phyloP scores from a whole-genome alignment of 2,329 filamentous ascomycete genomes.

The Capronia epimyces region DNA sequence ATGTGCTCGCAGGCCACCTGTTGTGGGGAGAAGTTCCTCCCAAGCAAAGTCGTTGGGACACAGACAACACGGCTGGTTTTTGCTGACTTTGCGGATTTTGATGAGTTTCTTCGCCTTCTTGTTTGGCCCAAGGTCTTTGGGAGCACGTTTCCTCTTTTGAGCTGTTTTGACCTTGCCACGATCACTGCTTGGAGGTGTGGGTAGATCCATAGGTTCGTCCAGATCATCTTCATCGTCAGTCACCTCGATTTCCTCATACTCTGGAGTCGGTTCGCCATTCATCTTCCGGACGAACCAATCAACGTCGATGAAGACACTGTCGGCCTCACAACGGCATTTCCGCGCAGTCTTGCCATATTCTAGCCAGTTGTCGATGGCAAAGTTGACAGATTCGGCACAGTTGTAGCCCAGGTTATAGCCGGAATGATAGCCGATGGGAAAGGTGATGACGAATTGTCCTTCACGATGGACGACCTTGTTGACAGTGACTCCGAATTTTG shows the following conservation, averaged over 20 bases:
- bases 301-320: constrained; percentile 98
- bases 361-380: constrained; percentile 90
- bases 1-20: constrained; percentile 82
- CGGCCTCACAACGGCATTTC: constrained; percentile 92
- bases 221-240: constrained; percentile 62
- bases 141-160: constrained; percentile 64
- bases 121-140: constrained; percentile 35
- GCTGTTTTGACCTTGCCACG: constrained; percentile 54
- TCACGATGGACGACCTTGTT: constrained; percentile 94
- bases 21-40: constrained; percentile 76
- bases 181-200: constrained; percentile 71
- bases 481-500: constrained; percentile 89
- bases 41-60: constrained; percentile 86
- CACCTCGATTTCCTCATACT: constrained; percentile 43
- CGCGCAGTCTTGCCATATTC: constrained; percentile 93
- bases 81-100: constrained; percentile 61
- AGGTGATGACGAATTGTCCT: constrained; percentile 96
- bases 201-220: constrained; percentile 62
- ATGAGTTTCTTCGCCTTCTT: constrained; percentile 69
- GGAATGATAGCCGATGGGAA: constrained; percentile 96
- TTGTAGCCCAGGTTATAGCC: constrained; percentile 98
- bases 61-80: constrained; percentile 64
- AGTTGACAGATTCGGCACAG: constrained; percentile 97
- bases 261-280: constrained; percentile 67
- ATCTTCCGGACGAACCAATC: constrained; percentile 92